Evolutionary conservation across 2,329 filamentous ascomycete species (phyloP).

Genomic region (Dryadomyces quercus-mongolicae): DNA sequence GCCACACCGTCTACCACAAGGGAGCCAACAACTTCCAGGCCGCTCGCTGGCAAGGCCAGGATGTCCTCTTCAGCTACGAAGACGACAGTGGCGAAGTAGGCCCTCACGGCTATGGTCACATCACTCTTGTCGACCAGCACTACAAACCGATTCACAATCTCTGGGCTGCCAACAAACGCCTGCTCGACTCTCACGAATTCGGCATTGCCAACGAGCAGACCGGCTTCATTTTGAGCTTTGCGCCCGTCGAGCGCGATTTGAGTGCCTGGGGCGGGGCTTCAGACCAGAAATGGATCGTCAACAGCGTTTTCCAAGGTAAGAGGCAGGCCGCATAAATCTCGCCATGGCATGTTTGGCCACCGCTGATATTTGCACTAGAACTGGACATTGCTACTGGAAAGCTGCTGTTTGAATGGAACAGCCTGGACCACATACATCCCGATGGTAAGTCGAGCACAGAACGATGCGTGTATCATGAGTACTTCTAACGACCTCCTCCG

Average conservation of each 20-base stretch:
- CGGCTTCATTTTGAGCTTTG: slow-evolving; percentile 40
- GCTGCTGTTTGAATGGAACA: slow-evolving; percentile 47
- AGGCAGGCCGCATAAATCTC: no score
- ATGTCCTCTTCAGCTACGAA: slow-evolving; percentile 41
- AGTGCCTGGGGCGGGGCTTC: slow-evolving; percentile 30
- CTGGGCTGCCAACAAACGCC: slow-evolving; percentile 32
- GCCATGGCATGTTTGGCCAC: no score
- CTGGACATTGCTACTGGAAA: slow-evolving; percentile 40
- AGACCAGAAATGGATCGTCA: slow-evolving; percentile 43
- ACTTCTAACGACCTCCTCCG: background rate
- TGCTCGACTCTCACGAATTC: slow-evolving; percentile 43
- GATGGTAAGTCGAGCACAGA: no score
- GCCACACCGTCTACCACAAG: slow-evolving; percentile 37
- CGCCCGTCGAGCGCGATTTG: slow-evolving; percentile 33
- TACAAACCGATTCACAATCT: slow-evolving; percentile 43
- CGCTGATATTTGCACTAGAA: slow-evolving; percentile 12
- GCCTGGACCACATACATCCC: slow-evolving; percentile 41
- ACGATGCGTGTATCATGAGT: background rate
- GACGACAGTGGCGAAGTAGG: slow-evolving; percentile 37
- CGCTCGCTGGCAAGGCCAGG: slow-evolving; percentile 34
- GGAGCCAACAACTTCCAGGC: slow-evolving; percentile 43
- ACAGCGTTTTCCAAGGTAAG: slow-evolving; percentile 33
- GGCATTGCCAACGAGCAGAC: slow-evolving; percentile 38
- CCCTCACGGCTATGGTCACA: slow-evolving; percentile 41
- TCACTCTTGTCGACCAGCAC: slow-evolving; percentile 37